Evolutionary conservation across 202 grass and related monocot genomes (phyloP), one percentile per base, ranked within the genome.

Genomic region (Cymbopogon flexuosus): DNA sequence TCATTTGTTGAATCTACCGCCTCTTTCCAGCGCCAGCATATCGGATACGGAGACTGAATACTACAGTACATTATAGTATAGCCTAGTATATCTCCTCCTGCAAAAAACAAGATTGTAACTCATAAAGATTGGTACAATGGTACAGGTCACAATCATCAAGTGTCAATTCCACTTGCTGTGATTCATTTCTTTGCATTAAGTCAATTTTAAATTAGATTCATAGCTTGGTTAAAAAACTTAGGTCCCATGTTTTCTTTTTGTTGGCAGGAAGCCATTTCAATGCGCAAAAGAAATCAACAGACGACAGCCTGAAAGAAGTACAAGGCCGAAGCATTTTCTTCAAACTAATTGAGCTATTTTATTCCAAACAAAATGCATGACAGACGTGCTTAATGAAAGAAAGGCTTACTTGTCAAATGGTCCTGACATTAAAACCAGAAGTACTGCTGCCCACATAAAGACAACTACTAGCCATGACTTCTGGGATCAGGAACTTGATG

Each of bases 401-500:
- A 68, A 75, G 15, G 51, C 83, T 63, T 79, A 89, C 74, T 70
- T 75, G 23, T 46, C 68, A 74, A 75, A 10, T 30, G 63, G 5
- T 37, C 62, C 30, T 86, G 33, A 12, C 22, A 4, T 45, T 37
- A 29, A 2, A 58, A 62, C 40, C 75, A 43, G 14, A 79, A 63
- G 2, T 34, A 7, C 31, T 24, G 22, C 10, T 35, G 41, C 14
- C 61, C 61, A 73, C 3, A 34, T 47, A 54, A 3, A 84, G 27
- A 63, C 37, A 24, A 56, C 69, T 76, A 37, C 85, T 83, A 98
- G 91, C 92, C 87, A 68, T 98, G 96, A 68, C 88, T 99, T 90
- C 96, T 93, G 33, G 96, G 96, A 78, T 95, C 92, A 59, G 76
- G 66, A 85, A 95, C 92, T 91, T 91, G 88, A 88, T 93, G 92